Conservation (phyloP, 345 rosid genomes). For the Turritis glabra region DNA sequence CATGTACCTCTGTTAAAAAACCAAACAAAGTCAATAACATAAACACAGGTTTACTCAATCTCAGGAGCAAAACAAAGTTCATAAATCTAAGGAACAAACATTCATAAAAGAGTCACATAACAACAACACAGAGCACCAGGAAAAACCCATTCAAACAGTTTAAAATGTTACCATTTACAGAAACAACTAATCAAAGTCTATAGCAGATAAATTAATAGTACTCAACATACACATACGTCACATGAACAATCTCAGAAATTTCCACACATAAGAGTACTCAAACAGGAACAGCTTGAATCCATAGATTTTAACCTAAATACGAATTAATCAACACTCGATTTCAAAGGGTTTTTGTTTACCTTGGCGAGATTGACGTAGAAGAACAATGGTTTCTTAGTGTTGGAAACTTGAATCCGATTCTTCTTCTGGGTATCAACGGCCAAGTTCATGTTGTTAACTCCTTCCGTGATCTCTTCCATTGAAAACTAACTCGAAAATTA, state of each 20-base stretch:
- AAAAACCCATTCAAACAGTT: background rate
- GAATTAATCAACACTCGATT: background rate
- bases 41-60: background rate
- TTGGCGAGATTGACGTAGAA: constrained; percentile 97
- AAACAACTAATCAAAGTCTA: background rate
- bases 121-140: background rate
- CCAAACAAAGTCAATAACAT: background rate
- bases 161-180: background rate
- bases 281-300: background rate
- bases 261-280: background rate
- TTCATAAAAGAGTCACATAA: constrained; percentile 7
- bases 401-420: constrained; percentile 92
- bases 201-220: no score
- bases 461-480: constrained; percentile 82
- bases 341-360: constrained; percentile 36
- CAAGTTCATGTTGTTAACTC: constrained; percentile 58
- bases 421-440: constrained; percentile 60
- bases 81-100: background rate
- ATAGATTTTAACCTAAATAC: background rate
- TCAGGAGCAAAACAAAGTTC: background rate
- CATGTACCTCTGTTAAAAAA: constrained; percentile 76
- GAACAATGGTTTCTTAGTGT: constrained; percentile 91
- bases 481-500: constrained; percentile 3
- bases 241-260: constrained; percentile 7
- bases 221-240: background rate